phyloP scores from a whole-genome alignment of 148 eudicot species.

The Rhododendron williamsianum region DNA sequence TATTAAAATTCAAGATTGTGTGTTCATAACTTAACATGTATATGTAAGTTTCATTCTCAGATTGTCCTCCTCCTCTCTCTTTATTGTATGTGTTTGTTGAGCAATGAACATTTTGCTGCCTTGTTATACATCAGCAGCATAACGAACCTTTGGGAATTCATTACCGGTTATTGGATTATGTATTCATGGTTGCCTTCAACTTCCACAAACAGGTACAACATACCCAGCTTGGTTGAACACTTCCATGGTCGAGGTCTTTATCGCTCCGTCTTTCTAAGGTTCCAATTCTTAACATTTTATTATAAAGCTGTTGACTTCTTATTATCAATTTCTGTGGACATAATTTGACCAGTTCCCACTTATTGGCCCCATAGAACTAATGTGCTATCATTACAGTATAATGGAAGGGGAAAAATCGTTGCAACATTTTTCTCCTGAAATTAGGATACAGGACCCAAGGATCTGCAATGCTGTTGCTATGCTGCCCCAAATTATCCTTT shows the following conservation, averaged over 20 bases:
- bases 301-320: background rate
- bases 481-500: slow-evolving; percentile 71
- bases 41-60: background rate
- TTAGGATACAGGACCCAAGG: slow-evolving; percentile 51
- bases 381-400: slow-evolving; percentile 43
- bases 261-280: slow-evolving; percentile 88
- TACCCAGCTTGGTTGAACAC: slow-evolving; percentile 71
- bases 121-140: background rate
- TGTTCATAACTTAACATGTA: background rate
- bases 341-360: background rate
- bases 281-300: background rate
- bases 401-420: slow-evolving; percentile 92
- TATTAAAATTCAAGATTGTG: background rate
- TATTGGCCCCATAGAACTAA: slow-evolving; percentile 2
- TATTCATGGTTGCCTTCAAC: background rate
- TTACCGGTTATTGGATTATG: background rate
- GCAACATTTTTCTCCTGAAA: slow-evolving; percentile 69
- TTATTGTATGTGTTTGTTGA: background rate
- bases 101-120: slow-evolving; percentile 1
- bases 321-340: background rate
- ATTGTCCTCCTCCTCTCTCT: background rate
- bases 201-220: slow-evolving; percentile 56
- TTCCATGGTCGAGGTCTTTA: slow-evolving; percentile 82
- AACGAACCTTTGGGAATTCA: background rate
- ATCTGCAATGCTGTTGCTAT: slow-evolving; percentile 42